Percentiles rank a stretch among this genome's conserved stretches.
Evolutionary conservation across 1,284 basidiomycete genomes (phyloP).

Genomic region (Fomitopsis pinicola): DNA sequence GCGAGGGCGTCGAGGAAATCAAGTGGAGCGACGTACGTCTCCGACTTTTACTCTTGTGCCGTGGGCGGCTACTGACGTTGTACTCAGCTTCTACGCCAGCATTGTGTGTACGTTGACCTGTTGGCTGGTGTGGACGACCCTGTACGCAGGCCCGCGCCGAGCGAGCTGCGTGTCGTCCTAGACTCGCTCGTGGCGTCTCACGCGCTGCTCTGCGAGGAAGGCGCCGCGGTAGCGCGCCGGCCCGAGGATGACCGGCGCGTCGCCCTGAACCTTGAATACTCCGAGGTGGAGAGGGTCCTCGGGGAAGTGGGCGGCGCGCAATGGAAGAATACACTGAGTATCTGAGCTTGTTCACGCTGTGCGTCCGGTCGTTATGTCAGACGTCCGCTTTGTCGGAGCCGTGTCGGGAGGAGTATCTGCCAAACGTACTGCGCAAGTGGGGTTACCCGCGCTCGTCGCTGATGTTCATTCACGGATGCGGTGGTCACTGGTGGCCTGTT

Average conservation of each 20-base stretch:
- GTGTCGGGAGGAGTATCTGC: background rate
- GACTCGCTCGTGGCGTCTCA: slow-evolving; percentile 68
- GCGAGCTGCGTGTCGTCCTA: slow-evolving; percentile 57
- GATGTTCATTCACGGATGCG: too few relatives aligned
- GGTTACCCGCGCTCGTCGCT: too few relatives aligned
- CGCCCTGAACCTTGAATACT: slow-evolving; percentile 65
- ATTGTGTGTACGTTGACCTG: slow-evolving; percentile 54
- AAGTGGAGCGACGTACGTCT: slow-evolving; percentile 72
- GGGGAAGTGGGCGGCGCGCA: slow-evolving; percentile 62
- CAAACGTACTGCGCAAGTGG: too few relatives aligned
- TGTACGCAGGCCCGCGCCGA: slow-evolving; percentile 44
- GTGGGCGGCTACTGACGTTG: slow-evolving; percentile 1
- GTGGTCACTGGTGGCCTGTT: too few relatives aligned
- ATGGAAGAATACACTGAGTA: slow-evolving; percentile 59
- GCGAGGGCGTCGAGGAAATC: slow-evolving; percentile 86
- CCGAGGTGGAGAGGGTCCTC: slow-evolving; percentile 70
- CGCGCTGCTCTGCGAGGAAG: slow-evolving; percentile 70
- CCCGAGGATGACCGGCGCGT: slow-evolving; percentile 55
- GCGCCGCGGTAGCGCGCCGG: slow-evolving; percentile 46
- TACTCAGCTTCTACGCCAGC: slow-evolving; percentile 60
- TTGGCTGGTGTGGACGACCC: slow-evolving; percentile 51
- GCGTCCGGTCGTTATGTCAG: background rate
- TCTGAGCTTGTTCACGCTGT: slow-evolving; percentile 7
- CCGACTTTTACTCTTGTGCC: background rate
- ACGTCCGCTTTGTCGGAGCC: background rate